Base-by-base conservation (phyloP, 495 filamentous ascomycete genomes). In the Lichenothelia convexa region DNA sequence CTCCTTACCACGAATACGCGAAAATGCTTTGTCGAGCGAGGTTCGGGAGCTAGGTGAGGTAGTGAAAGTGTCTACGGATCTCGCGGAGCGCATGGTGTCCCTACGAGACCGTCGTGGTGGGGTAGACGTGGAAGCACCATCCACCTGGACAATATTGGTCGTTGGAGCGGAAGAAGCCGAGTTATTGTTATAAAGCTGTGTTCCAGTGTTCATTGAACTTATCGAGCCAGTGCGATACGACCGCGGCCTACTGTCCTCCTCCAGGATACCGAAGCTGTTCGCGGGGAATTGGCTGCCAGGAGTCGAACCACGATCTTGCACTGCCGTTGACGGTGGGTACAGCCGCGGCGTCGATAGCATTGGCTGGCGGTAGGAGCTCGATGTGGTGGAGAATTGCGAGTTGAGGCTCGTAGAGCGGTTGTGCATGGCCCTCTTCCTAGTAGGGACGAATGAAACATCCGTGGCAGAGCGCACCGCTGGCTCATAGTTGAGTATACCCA, bases 281-380 rank as follows among this genome's bases (percentile, higher is more conserved):
- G 32, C 39, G 37, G 47, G 48, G 38, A 57, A 53, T 12, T 54
- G 46, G 18, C 67, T 66, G 43, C 61, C 53, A 22, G 57, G 19
- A 16, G 11, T 44, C 1, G 68, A 71, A 4, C 54, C 57, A 21
- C 67, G 59, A 38, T 60, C 62, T 0, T 70, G 73, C 17, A 62
- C 61, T 21, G 58, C 55, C 7, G 64, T 46, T n/a, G 70, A 62
- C 19, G 68, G 65, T 1, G 66, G 72, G 47, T 68, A 71, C 9
- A 60, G 56, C 21, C 64, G 58, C 15, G 70, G 67, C 6, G 64
- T 70, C 41, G 71, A 71, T 21, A 67, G 66, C 66, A 73, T 65
- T 8, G 65, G 61, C n/a, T n/a, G n/a, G 32, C 63, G 59, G 37
- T 47, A 48, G 20, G 58, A 61, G 34, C 57, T 58, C 44, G 65